These are phyloP conservation scores for Cicer chorassanicum DNA, from an alignment of 306 rosid species.

Conservation along the genomic window DNA sequence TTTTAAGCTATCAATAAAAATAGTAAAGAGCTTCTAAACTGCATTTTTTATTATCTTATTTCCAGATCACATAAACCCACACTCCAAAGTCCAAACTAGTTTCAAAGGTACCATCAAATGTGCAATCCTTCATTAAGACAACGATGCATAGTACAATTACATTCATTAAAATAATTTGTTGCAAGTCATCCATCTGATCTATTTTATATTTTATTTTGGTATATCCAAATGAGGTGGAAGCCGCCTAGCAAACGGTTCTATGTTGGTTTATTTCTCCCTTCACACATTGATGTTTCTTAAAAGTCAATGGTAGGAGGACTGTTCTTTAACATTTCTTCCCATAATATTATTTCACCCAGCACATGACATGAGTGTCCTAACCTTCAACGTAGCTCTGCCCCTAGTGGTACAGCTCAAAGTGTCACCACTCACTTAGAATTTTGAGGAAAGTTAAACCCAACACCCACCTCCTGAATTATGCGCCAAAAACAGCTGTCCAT, in stretches of 20 bases:
- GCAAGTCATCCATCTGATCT: neutral
- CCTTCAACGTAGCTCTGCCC: neutral
- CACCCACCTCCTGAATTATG: neutral
- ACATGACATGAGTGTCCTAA: neutral
- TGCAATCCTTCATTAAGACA: constrained; percentile 19
- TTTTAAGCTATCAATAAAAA: constrained; percentile 21
- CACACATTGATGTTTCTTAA: neutral
- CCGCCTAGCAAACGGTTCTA: neutral
- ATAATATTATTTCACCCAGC: neutral
- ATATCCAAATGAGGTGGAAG: neutral
- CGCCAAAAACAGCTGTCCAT: neutral
- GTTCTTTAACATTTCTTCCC: neutral
- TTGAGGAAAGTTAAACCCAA: neutral
- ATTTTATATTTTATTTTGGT: neutral
- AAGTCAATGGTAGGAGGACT: neutral
- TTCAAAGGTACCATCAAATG: constrained; percentile 11
- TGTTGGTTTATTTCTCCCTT: neutral
- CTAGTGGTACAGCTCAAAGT: neutral
- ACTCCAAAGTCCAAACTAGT: constrained; percentile 6
- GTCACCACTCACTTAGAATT: neutral
- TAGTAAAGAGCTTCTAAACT: constrained; percentile 1
- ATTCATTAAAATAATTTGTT: constrained; percentile 4
- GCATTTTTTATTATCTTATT: constrained; percentile 19
- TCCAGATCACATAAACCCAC: constrained; percentile 27
- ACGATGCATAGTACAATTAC: neutral